Evolutionary conservation across 225 moss, liverwort and hornwort species (phyloP).

Genomic region (Polytrichum formosum): DNA sequence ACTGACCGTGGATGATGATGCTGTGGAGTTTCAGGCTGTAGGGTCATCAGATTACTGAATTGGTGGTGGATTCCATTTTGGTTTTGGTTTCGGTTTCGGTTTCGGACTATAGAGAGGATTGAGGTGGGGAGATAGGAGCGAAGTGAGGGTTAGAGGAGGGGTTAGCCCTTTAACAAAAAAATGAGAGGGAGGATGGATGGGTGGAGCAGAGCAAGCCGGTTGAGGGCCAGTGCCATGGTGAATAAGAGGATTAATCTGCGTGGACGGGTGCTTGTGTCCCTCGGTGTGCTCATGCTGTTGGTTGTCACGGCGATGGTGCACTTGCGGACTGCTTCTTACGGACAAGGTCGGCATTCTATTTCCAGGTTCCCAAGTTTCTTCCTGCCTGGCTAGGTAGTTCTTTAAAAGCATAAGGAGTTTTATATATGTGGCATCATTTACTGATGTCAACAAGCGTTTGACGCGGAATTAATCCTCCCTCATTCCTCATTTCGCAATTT

Average conservation of each 20-base stretch:
- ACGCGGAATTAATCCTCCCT: too few relatives aligned
- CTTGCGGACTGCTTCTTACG: neutral
- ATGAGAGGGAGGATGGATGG: constrained; percentile 17
- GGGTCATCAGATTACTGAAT: neutral
- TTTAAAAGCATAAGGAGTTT: too few relatives aligned
- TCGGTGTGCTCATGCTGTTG: constrained; percentile 14
- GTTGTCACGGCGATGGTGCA: constrained; percentile 8
- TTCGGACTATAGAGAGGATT: neutral
- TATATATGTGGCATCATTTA: too few relatives aligned
- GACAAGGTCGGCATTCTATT: too few relatives aligned
- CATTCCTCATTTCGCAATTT: too few relatives aligned
- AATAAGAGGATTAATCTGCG: constrained; percentile 9
- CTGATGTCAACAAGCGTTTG: too few relatives aligned
- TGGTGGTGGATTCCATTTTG: too few relatives aligned
- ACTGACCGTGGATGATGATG: neutral
- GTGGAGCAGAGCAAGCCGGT: constrained; percentile 13
- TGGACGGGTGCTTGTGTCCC: neutral
- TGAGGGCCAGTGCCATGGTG: constrained; percentile 12
- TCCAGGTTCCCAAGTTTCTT: too few relatives aligned
- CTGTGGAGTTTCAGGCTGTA: neutral
- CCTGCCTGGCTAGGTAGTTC: too few relatives aligned
- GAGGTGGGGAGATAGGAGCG: neutral
- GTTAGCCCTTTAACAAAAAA: neutral
- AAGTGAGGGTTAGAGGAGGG: neutral
- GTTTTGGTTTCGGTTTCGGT: too few relatives aligned